Percentiles rank a stretch among this genome's conserved stretches.
Evolutionary conservation across 306 rosid species (phyloP).

Genomic region (Medicago lupulina): DNA sequence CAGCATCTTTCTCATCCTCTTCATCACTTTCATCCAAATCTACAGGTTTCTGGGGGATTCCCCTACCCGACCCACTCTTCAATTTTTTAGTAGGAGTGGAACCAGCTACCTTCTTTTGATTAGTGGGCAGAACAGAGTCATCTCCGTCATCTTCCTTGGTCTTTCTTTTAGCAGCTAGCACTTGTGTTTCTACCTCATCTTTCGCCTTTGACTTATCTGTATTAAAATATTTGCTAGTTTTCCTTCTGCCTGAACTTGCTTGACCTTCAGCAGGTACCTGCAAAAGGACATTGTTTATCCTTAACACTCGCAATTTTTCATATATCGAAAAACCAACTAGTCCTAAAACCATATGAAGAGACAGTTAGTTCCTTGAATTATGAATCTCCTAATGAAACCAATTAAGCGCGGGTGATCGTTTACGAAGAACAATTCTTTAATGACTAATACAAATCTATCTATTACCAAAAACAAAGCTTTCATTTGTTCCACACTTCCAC

Average conservation of each 20-base stretch:
- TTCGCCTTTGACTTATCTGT: slow-evolving; percentile 58
- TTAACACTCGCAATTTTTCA: not conserved
- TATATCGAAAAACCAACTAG: slow-evolving; percentile 9
- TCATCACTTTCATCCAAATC: slow-evolving; percentile 63
- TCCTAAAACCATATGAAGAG: not conserved
- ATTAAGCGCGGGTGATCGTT: not conserved
- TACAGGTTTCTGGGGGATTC: slow-evolving; percentile 49
- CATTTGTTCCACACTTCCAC: not conserved
- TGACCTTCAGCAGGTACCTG: slow-evolving; percentile 62
- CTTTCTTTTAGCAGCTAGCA: slow-evolving; percentile 76
- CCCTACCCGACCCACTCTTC: slow-evolving; percentile 76
- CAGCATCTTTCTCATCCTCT: slow-evolving; percentile 57
- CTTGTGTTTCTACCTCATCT: slow-evolving; percentile 58
- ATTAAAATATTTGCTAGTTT: slow-evolving; percentile 78
- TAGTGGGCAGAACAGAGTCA: slow-evolving; percentile 50
- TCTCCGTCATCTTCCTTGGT: slow-evolving; percentile 52
- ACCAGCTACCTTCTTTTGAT: slow-evolving; percentile 56
- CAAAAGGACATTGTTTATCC: slow-evolving; percentile 9
- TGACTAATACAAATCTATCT: not conserved
- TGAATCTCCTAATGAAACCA: slow-evolving; percentile 3
- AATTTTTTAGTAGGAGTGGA: slow-evolving; percentile 71
- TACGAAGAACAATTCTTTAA: slow-evolving; percentile 9
- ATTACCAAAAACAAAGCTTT: not conserved
- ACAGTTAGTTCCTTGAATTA: slow-evolving; percentile 5
- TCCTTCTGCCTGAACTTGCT: slow-evolving; percentile 71